Base-by-base conservation (phyloP, 1,139 yeast genomes). In the Magnusiomyces sp. region DNA sequence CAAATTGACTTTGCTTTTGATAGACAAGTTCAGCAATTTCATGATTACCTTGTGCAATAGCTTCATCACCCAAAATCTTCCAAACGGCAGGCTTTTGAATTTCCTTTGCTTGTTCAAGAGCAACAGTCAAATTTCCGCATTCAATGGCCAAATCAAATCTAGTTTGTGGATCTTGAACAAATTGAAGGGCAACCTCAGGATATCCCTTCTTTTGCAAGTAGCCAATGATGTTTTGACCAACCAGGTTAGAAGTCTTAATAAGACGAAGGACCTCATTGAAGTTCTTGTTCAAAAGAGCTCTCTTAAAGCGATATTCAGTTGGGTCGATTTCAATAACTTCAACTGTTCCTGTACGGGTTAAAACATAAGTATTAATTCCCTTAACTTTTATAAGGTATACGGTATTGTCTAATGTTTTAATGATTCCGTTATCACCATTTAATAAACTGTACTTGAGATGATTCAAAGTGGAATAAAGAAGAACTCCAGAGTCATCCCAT, bases 201-300 rank as follows among this genome's bases (percentile, higher is more conserved):
- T 84, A 92, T 1, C 98, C 99, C 65, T 88, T 81, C 73, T 90
- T 84, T 66, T 94, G 96, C 62, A 94, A 76, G 67, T 92, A 94
- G 6, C 95, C 92, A 66, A 94, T 90, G 63, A 94, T 92, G 66
- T 90, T 89, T 71, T 94, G 97, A 57, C 99, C 99, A 50, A 94
- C 98, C 63, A 94, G 76, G 63, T 87, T 89, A 29, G 97, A 90
- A 54, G 77, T 81, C 62, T 81, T 83, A 67, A 94, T 92, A 58
- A 94, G 80, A 60, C 96, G 80, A 58, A 92, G 76, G 23, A 94
- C 97, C 69, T 94, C 98, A 57, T 81, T 81, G 71, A 88, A 92
- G 67, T 92, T 89, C 67, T 82, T 84, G 71, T 84, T 87, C 42
- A 90, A 86, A 59, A 94, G 74, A 5, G 98, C 95, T 62, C 83